phyloP scores from a whole-genome alignment of 208 protist species.

The Crithidia sp. region DNA sequence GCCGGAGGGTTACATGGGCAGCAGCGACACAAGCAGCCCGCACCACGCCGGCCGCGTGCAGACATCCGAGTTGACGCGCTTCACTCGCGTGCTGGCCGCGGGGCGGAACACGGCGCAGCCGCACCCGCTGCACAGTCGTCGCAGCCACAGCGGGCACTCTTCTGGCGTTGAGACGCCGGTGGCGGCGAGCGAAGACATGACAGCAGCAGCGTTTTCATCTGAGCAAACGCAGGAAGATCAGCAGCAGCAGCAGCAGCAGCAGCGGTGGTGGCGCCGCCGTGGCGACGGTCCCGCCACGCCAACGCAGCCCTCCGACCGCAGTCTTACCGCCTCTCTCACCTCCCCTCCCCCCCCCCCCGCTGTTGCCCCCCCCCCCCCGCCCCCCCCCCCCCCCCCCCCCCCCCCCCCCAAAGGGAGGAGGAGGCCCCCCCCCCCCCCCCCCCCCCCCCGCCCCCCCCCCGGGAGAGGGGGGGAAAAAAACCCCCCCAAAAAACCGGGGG shows the following conservation, averaged over 20 bases:
- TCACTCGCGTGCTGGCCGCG: slow-evolving; percentile 21
- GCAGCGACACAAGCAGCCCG: neutral
- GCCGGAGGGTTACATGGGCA: neutral
- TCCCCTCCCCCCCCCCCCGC: neutral
- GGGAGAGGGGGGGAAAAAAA: too few relatives aligned
- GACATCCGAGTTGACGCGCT: slow-evolving; percentile 28
- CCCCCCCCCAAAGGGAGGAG: too few relatives aligned
- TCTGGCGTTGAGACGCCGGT: neutral
- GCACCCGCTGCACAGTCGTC: neutral
- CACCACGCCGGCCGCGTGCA: slow-evolving; percentile 12
- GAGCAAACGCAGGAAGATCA: neutral
- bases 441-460: too few relatives aligned
- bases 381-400: too few relatives aligned
- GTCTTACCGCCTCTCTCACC: neutral
- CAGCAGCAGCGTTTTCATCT: neutral
- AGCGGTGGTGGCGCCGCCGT: slow-evolving; percentile 2
- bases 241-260: neutral
- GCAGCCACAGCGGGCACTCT: neutral
- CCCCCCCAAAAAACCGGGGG: too few relatives aligned
- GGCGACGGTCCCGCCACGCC: neutral
- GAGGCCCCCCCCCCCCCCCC: too few relatives aligned
- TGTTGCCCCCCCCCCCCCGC: too few relatives aligned
- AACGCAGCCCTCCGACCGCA: neutral
- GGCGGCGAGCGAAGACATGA: too few relatives aligned
- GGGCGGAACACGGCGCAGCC: neutral